Base-by-base conservation (phyloP, 2,329 filamentous ascomycete species). In the Trichoderma semiorbis region DNA sequence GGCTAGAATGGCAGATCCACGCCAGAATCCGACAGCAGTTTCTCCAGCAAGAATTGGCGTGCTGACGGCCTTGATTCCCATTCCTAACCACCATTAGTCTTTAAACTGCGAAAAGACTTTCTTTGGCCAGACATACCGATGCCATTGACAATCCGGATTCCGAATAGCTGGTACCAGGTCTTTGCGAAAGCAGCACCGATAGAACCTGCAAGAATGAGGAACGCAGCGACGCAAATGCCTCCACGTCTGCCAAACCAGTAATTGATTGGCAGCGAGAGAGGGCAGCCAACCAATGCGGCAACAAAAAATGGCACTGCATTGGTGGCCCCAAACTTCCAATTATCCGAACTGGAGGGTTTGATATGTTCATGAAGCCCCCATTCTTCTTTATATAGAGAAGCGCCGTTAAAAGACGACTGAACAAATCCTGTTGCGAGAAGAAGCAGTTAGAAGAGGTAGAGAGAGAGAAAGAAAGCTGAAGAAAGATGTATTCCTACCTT, bases 1-100 rank as follows among this genome's bases (percentile, higher is more conserved):
- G 5, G 82, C 83, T 0, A 86, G 78, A 18, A 85, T 83, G 1
- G 82, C 83, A 14, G 83, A 84, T 1, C 84, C 84, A 75, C 84
- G 79, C 84, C 84, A 85, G 73, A 82, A 85, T 0, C 83, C 82
- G 16, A 85, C 79, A 0, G 84, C 82, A 0, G 83, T 85, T 74
- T 86, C 84, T 8, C 82, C 83, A 3, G 84, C 84, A 3, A 86
- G 78, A 18, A 85, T 84, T 0, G 84, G 82, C 0, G 84, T 83
- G 47, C 83, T 85, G 43, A 85, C 83, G 0, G 84, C 84, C 72
- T 85, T 85, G 30, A 86, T 80, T 0, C 84, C 84, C 84, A 86
- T 86, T 1, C 82, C 84, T 80, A 60, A 3, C 2, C n/a, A 3
- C 63, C 32, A 12, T 75, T 10, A 72, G 63, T 5, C 3, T 36